Conservation (phyloP, 78 protist genomes). For the Dictyostelium purpureum region DNA sequence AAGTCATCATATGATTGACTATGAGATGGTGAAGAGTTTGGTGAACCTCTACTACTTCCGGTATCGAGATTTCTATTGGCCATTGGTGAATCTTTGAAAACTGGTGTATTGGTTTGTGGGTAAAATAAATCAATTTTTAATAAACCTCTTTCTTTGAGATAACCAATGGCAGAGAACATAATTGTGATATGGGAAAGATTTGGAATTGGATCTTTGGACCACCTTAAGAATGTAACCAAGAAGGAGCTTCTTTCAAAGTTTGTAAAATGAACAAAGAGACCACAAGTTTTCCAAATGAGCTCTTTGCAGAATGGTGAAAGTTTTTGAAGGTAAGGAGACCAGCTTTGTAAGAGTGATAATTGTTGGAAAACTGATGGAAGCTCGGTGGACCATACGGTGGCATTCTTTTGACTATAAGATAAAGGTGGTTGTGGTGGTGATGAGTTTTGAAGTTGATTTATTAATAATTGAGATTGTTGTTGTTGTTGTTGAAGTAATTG, state of each 20-base stretch:
- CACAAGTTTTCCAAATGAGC: constrained; percentile 63
- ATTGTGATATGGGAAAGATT: constrained; percentile 56
- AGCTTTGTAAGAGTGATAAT: constrained; percentile 34
- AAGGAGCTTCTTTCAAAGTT: constrained; percentile 68
- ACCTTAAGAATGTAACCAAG: constrained; percentile 5
- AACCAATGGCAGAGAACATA: constrained; percentile 77
- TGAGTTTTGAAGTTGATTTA: not conserved
- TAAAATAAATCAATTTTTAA: constrained; percentile 13
- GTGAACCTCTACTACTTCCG: not conserved
- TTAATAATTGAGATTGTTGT: not conserved
- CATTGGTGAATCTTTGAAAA: constrained; percentile 14
- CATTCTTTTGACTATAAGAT: not conserved
- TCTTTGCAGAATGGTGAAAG: not conserved
- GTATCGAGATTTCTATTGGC: not conserved
- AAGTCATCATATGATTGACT: too few species aligned
- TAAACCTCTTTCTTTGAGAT: constrained; percentile 54
- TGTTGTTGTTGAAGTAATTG: constrained; percentile 19
- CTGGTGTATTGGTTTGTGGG: constrained; percentile 9
- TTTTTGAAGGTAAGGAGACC: constrained; percentile 28
- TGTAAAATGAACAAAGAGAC: constrained; percentile 1
- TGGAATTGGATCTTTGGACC: constrained; percentile 70
- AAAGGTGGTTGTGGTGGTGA: not conserved
- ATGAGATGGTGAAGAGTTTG: constrained; percentile 8
- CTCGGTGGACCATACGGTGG: constrained; percentile 46
- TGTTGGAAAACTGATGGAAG: constrained; percentile 60